A percentile compares a stretch with the other conserved stretches of the same genome.
Evolutionary conservation across 108 stramenopile genomes (phyloP).

Genomic region (Phaeodactylum tricornutum): DNA sequence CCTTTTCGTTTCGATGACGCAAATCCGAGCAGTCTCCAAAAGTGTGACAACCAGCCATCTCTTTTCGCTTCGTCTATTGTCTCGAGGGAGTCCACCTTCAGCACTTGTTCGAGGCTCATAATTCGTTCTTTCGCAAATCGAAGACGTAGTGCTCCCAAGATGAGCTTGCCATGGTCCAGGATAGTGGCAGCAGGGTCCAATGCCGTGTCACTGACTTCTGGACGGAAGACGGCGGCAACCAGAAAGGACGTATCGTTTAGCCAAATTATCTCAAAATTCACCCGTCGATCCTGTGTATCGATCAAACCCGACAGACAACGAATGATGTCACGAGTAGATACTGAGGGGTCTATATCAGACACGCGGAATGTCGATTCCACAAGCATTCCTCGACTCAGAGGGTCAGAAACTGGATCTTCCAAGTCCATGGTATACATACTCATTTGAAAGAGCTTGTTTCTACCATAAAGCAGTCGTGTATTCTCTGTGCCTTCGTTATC

Average conservation of each 20-base stretch:
- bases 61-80: neutral
- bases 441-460: conserved; percentile 54
- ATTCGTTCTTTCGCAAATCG: conserved; percentile 2
- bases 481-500: conserved; percentile 6
- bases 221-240: conserved; percentile 26
- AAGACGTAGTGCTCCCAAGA: conserved; percentile 10
- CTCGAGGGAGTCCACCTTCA: neutral
- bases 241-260: conserved; percentile 62
- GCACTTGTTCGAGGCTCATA: conserved; percentile 1
- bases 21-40: too few species aligned
- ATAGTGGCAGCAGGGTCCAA: conserved; percentile 1
- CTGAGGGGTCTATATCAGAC: conserved; percentile 40
- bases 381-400: conserved; percentile 43
- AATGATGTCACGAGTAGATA: conserved; percentile 62
- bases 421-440: conserved; percentile 72
- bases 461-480: conserved; percentile 25
- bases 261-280: conserved; percentile 76
- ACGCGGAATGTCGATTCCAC: conserved; percentile 46
- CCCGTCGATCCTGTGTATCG: conserved; percentile 24
- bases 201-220: conserved; percentile 4
- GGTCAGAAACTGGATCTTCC: conserved; percentile 40
- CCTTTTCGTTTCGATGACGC: too few species aligned
- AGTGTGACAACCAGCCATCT: too few species aligned
- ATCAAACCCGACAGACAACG: conserved; percentile 26
- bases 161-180: conserved; percentile 22